A percentile compares a stretch with the other conserved stretches of the same genome.
These are phyloP conservation scores for Hemisphaericaspora lyxosophila DNA, from an alignment of 1,139 yeast genomes.

Conservation along the genomic window DNA sequence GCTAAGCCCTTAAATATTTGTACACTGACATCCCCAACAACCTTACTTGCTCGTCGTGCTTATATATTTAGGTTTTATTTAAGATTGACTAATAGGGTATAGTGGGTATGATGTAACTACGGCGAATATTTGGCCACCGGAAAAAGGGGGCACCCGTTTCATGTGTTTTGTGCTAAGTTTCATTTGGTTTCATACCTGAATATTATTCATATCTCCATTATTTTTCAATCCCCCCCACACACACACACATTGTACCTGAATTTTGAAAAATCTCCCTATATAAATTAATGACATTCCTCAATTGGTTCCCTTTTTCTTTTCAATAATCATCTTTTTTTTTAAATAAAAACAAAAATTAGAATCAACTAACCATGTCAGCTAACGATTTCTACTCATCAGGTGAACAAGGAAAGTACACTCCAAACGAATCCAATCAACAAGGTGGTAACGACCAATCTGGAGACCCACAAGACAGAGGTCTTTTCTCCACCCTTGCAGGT, in stretches of 20 bases:
- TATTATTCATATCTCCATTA: too few relatives aligned
- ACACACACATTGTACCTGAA: neutral
- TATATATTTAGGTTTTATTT: too few relatives aligned
- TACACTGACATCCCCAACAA: too few relatives aligned
- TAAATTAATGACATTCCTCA: neutral
- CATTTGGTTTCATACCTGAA: neutral
- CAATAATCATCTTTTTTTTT: neutral
- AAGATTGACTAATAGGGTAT: too few relatives aligned
- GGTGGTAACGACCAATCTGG: slow-evolving; percentile 7
- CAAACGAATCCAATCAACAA: slow-evolving; percentile 10
- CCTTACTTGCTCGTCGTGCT: too few relatives aligned
- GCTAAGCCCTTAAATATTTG: too few relatives aligned
- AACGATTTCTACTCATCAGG: slow-evolving; percentile 60
- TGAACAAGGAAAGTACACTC: slow-evolving; percentile 40
- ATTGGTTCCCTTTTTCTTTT: neutral
- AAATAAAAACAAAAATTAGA: neutral
- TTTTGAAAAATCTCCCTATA: neutral
- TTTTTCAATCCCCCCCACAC: neutral
- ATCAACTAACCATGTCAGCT: slow-evolving; percentile 47
- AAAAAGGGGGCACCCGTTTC: neutral
- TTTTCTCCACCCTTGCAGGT: slow-evolving; percentile 55
- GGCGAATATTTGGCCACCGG: too few relatives aligned
- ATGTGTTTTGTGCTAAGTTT: neutral
- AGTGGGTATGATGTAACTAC: too few relatives aligned
- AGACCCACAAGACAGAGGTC: slow-evolving; percentile 50